These are phyloP conservation scores for Suillus brevipes DNA, from an alignment of 768 basidiomycete genomes.

Conservation along the genomic window DNA sequence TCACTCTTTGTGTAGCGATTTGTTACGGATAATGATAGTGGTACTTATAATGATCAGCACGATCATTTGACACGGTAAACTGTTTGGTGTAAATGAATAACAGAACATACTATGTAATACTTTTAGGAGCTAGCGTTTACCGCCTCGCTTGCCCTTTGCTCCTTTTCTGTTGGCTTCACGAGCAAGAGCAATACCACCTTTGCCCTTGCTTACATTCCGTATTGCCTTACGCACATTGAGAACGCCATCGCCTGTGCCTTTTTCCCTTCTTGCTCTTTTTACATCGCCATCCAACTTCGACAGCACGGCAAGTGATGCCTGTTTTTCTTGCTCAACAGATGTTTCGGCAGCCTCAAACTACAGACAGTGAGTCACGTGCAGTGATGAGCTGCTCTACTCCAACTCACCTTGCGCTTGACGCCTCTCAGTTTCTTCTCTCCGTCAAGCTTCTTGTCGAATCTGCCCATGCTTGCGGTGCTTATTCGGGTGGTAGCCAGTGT, in stretches of 20 bases:
- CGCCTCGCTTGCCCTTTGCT: slow-evolving; percentile 28
- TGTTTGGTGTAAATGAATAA: background rate
- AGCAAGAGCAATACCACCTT: slow-evolving; percentile 60
- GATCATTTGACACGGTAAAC: background rate
- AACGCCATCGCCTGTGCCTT: slow-evolving; percentile 44
- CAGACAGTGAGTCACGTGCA: slow-evolving; percentile 3
- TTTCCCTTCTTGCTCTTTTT: slow-evolving; percentile 52
- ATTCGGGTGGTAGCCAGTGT: slow-evolving; percentile 73
- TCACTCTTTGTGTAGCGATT: background rate
- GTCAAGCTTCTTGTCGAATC: slow-evolving; percentile 86
- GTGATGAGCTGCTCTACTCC: background rate
- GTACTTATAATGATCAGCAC: background rate
- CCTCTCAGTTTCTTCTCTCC: slow-evolving; percentile 90
- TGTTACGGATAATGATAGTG: slow-evolving; percentile 5
- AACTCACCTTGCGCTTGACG: slow-evolving; percentile 85
- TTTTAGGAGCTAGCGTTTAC: slow-evolving; percentile 22
- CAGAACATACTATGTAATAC: background rate
- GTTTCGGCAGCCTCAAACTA: slow-evolving; percentile 87
- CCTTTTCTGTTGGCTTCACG: slow-evolving; percentile 37
- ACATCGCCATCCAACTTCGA: slow-evolving; percentile 71
- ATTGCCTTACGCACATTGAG: slow-evolving; percentile 92
- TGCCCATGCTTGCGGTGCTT: slow-evolving; percentile 95
- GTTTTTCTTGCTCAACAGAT: slow-evolving; percentile 65
- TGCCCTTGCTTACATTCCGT: slow-evolving; percentile 67
- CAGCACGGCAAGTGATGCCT: slow-evolving; percentile 71